Evolutionary conservation across 495 filamentous ascomycete genomes (phyloP), one percentile per base, ranked within the genome.

Genomic region (Aspergillus biplanus): DNA sequence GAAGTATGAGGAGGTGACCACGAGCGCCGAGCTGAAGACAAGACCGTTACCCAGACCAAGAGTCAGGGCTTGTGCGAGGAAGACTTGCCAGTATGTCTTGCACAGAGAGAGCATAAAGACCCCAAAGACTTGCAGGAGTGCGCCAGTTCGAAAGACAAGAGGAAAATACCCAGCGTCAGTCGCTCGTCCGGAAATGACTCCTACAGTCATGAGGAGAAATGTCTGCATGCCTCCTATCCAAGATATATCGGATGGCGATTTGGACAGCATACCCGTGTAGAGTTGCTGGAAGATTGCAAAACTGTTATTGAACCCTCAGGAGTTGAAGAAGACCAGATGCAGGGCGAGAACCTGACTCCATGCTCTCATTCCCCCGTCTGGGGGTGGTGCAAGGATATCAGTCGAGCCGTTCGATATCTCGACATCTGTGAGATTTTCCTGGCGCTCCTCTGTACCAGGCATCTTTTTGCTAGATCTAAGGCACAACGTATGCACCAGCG

Each of bases 1-100:
- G 64, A 96, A 96, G 67, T 93, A 92, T 6, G 87, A 87, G 0
- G 82, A 77, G 12, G 88, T 71, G 15, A 92, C 74, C 1, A 85
- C 78, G 16, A 90, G 59, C 1, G 79, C 71, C 7, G 88, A 86
- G 56, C 80, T 80, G 63, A 89, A 92, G 5, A 85, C 65, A n/a
- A 86, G 72, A 0, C 89, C 89, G 71, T 84, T 83, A 0, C 87
- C 88, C 18, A 92, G 49, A 4, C 90, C 90, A 42, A 82, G 78
- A 48, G 83, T 83, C 9, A 92, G 58, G 5, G 88, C 91, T 65
- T 94, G 92, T 0, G 90, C 78, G 0, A 93, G 80, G 52, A 85
- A 52, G 0, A 80, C 61, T 61, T 85, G 80, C 70, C 75, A 86
- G 66, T 80, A 85, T 37, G 59, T 59, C 3, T 71, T 82, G 6